Evolutionary conservation across 2,329 filamentous ascomycete genomes (phyloP).

Genomic region (Drechslerella dactyloides): DNA sequence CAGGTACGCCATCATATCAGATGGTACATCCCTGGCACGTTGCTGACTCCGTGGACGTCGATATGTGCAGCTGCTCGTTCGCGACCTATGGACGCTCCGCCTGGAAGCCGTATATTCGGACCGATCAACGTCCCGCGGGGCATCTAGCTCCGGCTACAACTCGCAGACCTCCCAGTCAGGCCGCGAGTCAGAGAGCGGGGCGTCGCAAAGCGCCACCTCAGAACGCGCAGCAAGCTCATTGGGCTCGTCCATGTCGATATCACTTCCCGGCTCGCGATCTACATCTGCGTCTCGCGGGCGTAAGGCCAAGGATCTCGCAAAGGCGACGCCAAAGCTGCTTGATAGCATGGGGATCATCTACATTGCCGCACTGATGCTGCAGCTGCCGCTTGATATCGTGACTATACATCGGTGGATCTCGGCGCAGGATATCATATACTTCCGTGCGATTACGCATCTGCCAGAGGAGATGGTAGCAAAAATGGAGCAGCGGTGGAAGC

Average conservation of each 20-base stretch:
- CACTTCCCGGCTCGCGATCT: conserved; percentile 32
- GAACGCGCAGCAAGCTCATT: conserved; percentile 21
- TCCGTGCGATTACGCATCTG: conserved; percentile 67
- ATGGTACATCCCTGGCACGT: not conserved
- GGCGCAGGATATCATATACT: conserved; percentile 73
- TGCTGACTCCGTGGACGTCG: conserved; percentile 26
- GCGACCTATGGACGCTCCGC: conserved; percentile 83
- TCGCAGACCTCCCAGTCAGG: conserved; percentile 57
- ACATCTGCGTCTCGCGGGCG: conserved; percentile 58
- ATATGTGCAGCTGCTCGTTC: conserved; percentile 63
- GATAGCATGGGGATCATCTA: conserved; percentile 83
- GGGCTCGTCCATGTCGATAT: conserved; percentile 16
- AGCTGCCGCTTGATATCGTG: conserved; percentile 75
- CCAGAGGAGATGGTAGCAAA: conserved; percentile 71
- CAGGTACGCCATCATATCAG: conserved; percentile 63
- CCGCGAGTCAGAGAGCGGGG: conserved; percentile 58
- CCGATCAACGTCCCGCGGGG: conserved; percentile 40
- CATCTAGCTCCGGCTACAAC: conserved; percentile 37
- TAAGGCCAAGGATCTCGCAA: conserved; percentile 56
- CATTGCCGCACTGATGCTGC: conserved; percentile 75
- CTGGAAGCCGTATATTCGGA: conserved; percentile 64
- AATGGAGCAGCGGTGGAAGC: conserved; percentile 68
- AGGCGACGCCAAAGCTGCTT: conserved; percentile 68
- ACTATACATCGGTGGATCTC: conserved; percentile 74
- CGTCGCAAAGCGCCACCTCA: conserved; percentile 29